Base-by-base conservation (phyloP, 1,139 yeast species). In the Scheffersomyces lignicola region DNA sequence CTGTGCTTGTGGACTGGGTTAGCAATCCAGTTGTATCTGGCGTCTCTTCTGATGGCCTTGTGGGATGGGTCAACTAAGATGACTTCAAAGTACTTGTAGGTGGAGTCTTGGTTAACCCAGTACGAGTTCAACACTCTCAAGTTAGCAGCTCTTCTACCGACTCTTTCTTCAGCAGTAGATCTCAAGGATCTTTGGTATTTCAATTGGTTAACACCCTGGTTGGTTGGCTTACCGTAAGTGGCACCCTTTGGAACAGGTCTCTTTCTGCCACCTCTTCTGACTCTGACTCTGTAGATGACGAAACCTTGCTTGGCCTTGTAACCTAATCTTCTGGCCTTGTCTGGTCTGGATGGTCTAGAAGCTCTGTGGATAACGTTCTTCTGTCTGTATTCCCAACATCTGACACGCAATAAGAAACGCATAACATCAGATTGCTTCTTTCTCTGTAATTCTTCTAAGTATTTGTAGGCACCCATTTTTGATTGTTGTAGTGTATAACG, bases 331-430 rank as follows among this genome's bases (percentile, higher is more conserved):
- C 97, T 92, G 62, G 98, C 98, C 92, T 92, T 92, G 78, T 92
- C 98, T 73, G 98, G 98, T 78, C 97, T 90, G 60, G 97, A 86
- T 65, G 98, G 98, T 74, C 92, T 89, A 44, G 95, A 62, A 56
- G 97, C 97, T 75, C 98, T 86, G 96, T 92, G 98, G 75, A 92
- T 85, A 60, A 89, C 98, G 66, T 80, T 84, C 81, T 85, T 84
- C 80, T 92, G 98, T 83, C 98, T 90, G 96, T 88, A 92, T 78
- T 92, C 98, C 98, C 98, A 92, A 80, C 96, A 94, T 86, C 98
- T 88, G 82, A 92, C 96, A 76, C 98, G 87, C 77, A 85, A 87
- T 68, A 92, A 80, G 89, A 90, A 92, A 78, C 98, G 88, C 80
- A 87, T 79, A 65, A 92, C 97, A 78, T 92, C 98, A 66, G 97